Evolutionary conservation across 2,329 filamentous ascomycete species (phyloP).

Genomic region (Zymoseptoria crescenta): DNA sequence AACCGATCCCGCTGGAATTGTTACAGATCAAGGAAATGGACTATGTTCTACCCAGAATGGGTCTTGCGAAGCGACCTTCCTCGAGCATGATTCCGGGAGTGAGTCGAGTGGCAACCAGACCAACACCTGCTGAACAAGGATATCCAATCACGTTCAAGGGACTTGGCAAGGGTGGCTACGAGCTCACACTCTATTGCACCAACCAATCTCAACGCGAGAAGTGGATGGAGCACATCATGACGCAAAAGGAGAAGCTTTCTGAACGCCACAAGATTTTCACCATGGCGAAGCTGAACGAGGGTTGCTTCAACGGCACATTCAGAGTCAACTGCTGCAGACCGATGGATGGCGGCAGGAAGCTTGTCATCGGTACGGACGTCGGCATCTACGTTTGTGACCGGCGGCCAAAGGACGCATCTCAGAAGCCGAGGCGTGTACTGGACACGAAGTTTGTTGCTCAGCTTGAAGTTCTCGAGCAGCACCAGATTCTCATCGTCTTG

Average conservation of each 20-base stretch:
- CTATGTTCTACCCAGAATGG: conserved; percentile 75
- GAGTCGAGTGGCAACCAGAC: conserved; percentile 43
- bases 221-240: conserved; percentile 93
- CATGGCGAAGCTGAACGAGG: conserved; percentile 64
- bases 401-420: conserved; percentile 69
- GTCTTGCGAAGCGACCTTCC: conserved; percentile 76
- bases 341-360: conserved; percentile 87
- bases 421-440: conserved; percentile 71
- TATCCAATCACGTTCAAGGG: conserved; percentile 96
- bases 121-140: conserved; percentile 58
- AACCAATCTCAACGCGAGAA: conserved; percentile 84
- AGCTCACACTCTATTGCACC: conserved; percentile 78
- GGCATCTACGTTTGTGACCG: conserved; percentile 90
- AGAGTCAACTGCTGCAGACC: conserved; percentile 92
- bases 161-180: conserved; percentile 91
- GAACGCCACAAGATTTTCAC: conserved; percentile 65
- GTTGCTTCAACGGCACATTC: conserved; percentile 84
- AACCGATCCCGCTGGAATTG: conserved; percentile 89
- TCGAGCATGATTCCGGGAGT: conserved; percentile 67
- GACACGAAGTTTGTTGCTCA: conserved; percentile 85
- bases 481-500: conserved; percentile 81
- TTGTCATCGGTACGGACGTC: conserved; percentile 89
- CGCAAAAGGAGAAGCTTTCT: conserved; percentile 77
- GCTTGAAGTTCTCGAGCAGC: conserved; percentile 92
- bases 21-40: conserved; percentile 96